Evolutionary conservation across 176 grass and related monocot genomes (phyloP), one percentile per base, ranked within the genome.

Genomic region (Eleusine coracana): DNA sequence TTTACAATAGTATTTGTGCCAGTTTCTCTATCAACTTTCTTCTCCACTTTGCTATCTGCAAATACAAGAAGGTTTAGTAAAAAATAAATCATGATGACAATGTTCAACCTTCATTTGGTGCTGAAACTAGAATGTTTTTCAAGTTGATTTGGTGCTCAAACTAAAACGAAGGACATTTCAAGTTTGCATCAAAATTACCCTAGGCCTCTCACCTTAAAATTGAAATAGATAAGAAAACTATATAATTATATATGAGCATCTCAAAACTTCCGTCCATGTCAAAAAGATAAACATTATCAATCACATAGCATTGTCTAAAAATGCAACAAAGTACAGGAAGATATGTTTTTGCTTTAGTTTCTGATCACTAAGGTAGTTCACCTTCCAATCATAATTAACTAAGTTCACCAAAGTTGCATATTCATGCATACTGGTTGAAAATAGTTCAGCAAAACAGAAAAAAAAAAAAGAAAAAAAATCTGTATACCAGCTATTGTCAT

Each of bases 11-110:
- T 62, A 89, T 79, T 81, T 42, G 45, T 73, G 79, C 37, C 37
- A 39, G 74, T 73, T 79, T 75, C 84, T 31, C 45, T 76, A 70
- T 85, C 87, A 44, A 37, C 84, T 45, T 85, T 73, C 83, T 66
- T 83, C 72, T 89, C 67, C 40, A n/a, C 25, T 71, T 85, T 76
- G 37, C 81, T 81, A 64, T 89, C 87, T 89, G 71, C 36, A 85
- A 74, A 79, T 45, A 44, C 0, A 17, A 45, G 58, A 75, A 64
- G 16, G 70, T 38, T 80, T 80, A 12, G 63, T 42, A 61, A 11
- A 89, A 80, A 80, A 54, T 36, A 78, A 61, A 81, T 63, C 27
- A 64, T 29, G 12, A 67, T 71, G 59, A n/a, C 31, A 62, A 61
- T 4, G 10, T 63, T 63, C 25, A 9, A 74, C 7, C 70, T 49